Percentiles rank a stretch among this genome's conserved stretches.
phyloP scores from a whole-genome alignment of 2,329 filamentous ascomycete genomes.

The Fusarium hainanense region DNA sequence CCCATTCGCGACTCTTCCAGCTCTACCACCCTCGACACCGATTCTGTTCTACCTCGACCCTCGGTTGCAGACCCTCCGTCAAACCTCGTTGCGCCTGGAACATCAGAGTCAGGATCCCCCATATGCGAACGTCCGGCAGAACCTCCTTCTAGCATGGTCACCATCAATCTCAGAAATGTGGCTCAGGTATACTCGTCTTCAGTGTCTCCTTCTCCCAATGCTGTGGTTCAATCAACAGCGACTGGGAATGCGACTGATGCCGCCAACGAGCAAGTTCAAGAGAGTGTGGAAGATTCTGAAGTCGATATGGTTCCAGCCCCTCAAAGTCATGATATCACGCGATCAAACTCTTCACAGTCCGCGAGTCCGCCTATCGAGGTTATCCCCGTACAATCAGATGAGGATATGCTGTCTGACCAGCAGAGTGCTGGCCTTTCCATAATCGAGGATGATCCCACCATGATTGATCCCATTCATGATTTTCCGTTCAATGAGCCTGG shows the following conservation, averaged over 20 bases:
- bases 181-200: constrained; percentile 56
- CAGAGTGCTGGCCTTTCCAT: constrained; percentile 47
- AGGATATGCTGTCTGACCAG: constrained; percentile 50
- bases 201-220: constrained; percentile 56
- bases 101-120: constrained; percentile 53
- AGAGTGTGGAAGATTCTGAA: constrained; percentile 61
- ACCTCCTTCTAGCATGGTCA: constrained; percentile 66
- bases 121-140: constrained; percentile 48
- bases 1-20: constrained; percentile 49
- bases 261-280: constrained; percentile 50
- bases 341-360: constrained; percentile 53
- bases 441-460: constrained; percentile 33
- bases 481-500: constrained; percentile 59
- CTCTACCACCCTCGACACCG: constrained; percentile 48
- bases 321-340: constrained; percentile 44
- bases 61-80: constrained; percentile 51
- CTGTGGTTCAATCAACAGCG: constrained; percentile 38
- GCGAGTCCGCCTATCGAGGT: constrained; percentile 59
- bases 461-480: constrained; percentile 56
- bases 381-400: constrained; percentile 54
- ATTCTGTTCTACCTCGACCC: constrained; percentile 44
- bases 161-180: constrained; percentile 67
- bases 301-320: constrained; percentile 49
- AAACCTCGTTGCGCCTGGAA: constrained; percentile 58
- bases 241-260: constrained; percentile 1